A percentile compares a stretch with the other conserved stretches of the same genome.
phyloP scores from a whole-genome alignment of 441 rosid genomes.

The Syzygium syzygioides region DNA sequence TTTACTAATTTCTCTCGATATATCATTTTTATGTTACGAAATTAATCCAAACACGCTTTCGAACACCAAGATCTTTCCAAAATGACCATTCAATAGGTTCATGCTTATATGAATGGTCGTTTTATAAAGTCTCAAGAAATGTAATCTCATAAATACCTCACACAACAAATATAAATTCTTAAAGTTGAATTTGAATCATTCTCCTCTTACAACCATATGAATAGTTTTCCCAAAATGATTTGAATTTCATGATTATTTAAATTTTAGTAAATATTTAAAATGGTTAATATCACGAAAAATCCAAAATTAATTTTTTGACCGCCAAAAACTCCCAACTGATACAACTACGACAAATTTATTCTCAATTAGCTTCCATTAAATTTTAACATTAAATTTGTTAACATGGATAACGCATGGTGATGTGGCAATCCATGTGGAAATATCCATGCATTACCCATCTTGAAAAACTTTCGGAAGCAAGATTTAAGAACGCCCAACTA shows the following conservation, averaged over 20 bases:
- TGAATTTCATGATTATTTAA: not conserved
- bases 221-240: not conserved
- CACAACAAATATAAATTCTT: not conserved
- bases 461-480: not conserved
- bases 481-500: too few species aligned
- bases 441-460: not conserved
- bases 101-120: not conserved
- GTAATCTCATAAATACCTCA: not conserved
- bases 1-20: not conserved
- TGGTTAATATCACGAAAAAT: too few species aligned
- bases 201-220: not conserved
- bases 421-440: too few species aligned
- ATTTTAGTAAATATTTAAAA: not conserved
- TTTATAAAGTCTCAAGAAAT: not conserved
- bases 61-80: rapidly evolving
- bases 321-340: too few species aligned
- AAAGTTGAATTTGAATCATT: not conserved
- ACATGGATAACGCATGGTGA: too few species aligned
- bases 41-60: not conserved
- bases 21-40: not conserved
- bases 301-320: too few species aligned
- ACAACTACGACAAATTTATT: rapidly evolving
- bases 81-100: too few species aligned
- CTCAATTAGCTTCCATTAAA: too few species aligned
- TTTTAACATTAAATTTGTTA: too few species aligned